Percentiles rank a stretch among this genome's conserved stretches.
Evolutionary conservation across 139 green algal species (phyloP).

Genomic region (Nannochloris sp.): DNA sequence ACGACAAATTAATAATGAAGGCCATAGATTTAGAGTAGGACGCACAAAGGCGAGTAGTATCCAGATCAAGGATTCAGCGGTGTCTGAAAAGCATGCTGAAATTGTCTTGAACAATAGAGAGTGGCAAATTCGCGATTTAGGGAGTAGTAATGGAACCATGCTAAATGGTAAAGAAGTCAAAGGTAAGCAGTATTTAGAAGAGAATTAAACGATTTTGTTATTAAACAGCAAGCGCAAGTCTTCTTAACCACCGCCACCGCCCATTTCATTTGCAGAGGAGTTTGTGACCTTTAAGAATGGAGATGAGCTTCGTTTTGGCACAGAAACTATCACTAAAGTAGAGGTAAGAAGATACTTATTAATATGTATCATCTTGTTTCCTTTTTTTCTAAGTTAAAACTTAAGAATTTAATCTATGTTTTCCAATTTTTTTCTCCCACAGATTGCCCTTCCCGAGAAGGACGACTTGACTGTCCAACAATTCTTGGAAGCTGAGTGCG

Average conservation of each 20-base stretch:
- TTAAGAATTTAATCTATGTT: not conserved
- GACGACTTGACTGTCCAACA: slow-evolving; percentile 20
- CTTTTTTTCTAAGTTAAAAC: not conserved
- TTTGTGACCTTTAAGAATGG: slow-evolving; percentile 8
- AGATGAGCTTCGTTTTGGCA: slow-evolving; percentile 6
- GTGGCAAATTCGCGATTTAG: slow-evolving; percentile 49
- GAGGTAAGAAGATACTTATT: not conserved
- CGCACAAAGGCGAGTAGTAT: slow-evolving; percentile 29
- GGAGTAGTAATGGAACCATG: slow-evolving; percentile 57
- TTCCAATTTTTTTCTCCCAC: not conserved
- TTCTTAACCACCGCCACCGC: not conserved
- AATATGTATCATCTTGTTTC: not conserved
- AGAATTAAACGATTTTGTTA: not conserved
- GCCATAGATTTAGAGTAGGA: slow-evolving; percentile 4
- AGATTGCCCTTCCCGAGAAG: not conserved
- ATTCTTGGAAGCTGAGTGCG: slow-evolving; percentile 16
- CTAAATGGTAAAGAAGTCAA: slow-evolving; percentile 39
- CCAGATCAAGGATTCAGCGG: slow-evolving; percentile 50
- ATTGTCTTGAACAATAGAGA: slow-evolving; percentile 24
- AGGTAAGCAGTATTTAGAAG: not conserved
- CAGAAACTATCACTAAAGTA: not conserved
- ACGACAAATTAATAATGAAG: not conserved
- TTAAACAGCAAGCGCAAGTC: not conserved
- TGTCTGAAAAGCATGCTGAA: slow-evolving; percentile 63
- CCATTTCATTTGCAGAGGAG: not conserved